These are phyloP conservation scores for Macrophomina pseudophaseolina DNA, from an alignment of 2,329 filamentous ascomycete genomes.

Conservation along the genomic window DNA sequence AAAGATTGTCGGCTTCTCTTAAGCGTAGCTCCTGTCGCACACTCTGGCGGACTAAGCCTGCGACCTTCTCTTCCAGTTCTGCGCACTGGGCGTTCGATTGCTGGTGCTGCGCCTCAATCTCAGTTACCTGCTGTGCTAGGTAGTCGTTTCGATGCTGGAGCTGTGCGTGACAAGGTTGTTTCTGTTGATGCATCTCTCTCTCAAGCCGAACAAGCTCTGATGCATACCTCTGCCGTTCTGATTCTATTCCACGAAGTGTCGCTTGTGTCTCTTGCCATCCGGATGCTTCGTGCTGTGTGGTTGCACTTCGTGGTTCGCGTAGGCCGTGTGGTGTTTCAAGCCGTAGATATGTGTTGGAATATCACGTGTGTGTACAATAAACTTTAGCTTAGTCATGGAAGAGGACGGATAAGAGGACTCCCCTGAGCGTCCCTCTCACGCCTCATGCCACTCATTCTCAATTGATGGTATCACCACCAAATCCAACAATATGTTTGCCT, in stretches of 20 bases:
- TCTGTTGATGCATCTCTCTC: neutral
- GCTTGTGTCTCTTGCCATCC: neutral
- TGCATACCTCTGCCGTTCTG: neutral
- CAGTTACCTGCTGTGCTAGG: neutral
- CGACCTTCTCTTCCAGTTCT: neutral
- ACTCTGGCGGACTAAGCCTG: neutral
- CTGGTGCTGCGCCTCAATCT: neutral
- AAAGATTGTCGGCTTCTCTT: neutral
- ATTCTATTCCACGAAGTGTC: neutral
- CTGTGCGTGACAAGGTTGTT: neutral
- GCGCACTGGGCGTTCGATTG: neutral
- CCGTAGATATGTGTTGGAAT: no score
- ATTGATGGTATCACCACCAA: no score
- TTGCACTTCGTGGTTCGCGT: neutral
- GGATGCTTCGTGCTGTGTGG: neutral
- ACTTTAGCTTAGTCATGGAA: no score
- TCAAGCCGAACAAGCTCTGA: neutral
- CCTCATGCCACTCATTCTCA: no score
- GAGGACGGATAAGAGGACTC: no score
- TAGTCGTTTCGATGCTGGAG: slow-evolving; percentile 1
- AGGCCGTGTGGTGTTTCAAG: no score
- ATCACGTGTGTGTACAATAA: no score
- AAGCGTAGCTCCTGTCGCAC: neutral
- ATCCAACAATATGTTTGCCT: no score
- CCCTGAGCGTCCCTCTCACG: no score